A percentile compares a stretch with the other conserved stretches of the same genome.
phyloP scores from a whole-genome alignment of 441 rosid genomes.

The Gossypium laxum region DNA sequence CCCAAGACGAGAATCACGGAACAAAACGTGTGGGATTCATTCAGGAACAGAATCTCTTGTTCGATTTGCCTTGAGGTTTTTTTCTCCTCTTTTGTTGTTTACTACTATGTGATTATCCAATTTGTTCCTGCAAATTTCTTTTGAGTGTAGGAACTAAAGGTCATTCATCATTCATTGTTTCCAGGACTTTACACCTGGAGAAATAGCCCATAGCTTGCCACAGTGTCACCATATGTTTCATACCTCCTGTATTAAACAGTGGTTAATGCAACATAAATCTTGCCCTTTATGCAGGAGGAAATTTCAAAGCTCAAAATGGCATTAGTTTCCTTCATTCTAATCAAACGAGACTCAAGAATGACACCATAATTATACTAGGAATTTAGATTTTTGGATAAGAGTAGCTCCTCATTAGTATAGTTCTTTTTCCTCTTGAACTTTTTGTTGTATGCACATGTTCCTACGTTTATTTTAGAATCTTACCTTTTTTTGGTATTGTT shows the following conservation, averaged over 20 bases:
- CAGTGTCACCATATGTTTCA: constrained; percentile 32
- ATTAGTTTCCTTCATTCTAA: background rate
- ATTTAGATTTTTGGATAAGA: background rate
- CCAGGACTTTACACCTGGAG: constrained; percentile 30
- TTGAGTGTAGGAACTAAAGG: background rate
- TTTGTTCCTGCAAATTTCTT: background rate
- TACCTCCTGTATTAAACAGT: constrained; percentile 17
- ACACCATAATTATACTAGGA: background rate
- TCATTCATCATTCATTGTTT: background rate
- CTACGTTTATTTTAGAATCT: background rate
- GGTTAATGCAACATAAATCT: constrained; percentile 24
- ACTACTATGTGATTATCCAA: background rate
- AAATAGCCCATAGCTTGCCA: constrained; percentile 21
- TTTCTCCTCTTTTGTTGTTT: background rate
- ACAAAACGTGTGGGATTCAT: constrained; percentile 14
- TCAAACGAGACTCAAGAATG: background rate
- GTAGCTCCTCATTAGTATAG: background rate
- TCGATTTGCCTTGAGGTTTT: constrained; percentile 39
- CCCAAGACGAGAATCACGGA: constrained; percentile 12
- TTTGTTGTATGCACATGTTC: background rate
- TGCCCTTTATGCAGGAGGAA: constrained; percentile 36
- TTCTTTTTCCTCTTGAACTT: background rate
- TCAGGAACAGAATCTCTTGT: constrained; percentile 23
- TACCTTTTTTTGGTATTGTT: too few relatives aligned
- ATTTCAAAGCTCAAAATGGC: background rate